Evolutionary conservation across 139 green algal species (phyloP), one percentile per base, ranked within the genome.

Genomic region (Marvania coccoides): DNA sequence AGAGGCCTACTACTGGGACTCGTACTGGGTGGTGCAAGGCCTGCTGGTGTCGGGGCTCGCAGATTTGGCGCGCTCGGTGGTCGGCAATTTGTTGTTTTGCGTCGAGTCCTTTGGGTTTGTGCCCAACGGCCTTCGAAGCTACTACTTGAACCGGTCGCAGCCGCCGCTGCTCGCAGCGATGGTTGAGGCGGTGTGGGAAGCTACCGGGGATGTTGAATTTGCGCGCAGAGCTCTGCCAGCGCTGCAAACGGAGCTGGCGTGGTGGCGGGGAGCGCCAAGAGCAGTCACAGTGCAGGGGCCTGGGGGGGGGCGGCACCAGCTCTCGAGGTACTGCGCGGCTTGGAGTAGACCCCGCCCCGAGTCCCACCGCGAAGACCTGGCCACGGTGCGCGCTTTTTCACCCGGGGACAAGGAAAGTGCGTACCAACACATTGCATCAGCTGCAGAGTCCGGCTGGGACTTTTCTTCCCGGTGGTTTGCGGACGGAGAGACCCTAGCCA

Each of bases 61-160:
- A 7, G 30, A 71, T 2, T 86, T 79, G 0, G 58, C 66, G 13
- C 3, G 47, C 26, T 15, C 13, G 7, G 34, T 94, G 35, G 63
- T 91, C 3, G 7, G 37, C 13, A 97, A 95, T 69, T 71, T 98
- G 51, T 54, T 95, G 24, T 47, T 55, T 23, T 53, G 92, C 33
- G 71, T 90, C 31, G 63, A 85, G 23, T 15, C 3, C 2, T 78
- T 83, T 56, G 93, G 89, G n/a, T 81, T 86, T 60, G 80, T 98
- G 13, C 94, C 94, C 28, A 99, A 98, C 63, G 94, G 94, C 7
- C 45, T 79, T 5, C 61, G 80, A n/a, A 70, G 47, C 5, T 99
- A 99, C 79, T 99, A 98, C 80, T 61, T 92, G 14, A 97, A 97
- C 69, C 80, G 91, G 39, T 87, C 85, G 59, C 91, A 97, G 74